These are phyloP conservation scores for Lactarius akahatsu DNA, from an alignment of 768 basidiomycete species.

Conservation along the genomic window DNA sequence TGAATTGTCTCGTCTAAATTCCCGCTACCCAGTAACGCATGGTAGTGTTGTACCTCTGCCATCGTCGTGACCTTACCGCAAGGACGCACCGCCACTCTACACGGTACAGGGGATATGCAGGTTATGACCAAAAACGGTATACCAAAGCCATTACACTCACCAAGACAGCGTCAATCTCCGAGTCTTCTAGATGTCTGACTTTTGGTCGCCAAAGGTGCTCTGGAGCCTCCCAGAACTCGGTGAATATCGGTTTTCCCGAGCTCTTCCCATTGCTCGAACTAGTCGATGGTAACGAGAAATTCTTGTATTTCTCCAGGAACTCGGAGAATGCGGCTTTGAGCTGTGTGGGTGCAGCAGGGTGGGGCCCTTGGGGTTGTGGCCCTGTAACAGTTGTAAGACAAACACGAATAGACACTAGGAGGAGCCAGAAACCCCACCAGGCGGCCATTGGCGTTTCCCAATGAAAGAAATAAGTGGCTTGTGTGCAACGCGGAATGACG, in stretches of 20 bases:
- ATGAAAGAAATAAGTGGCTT: conserved; percentile 34
- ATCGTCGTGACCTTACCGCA: conserved; percentile 33
- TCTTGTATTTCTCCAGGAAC: conserved; percentile 41
- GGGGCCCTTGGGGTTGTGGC: conserved; percentile 46
- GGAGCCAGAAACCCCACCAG: conserved; percentile 8
- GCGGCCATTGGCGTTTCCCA: conserved; percentile 30
- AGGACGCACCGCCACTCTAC: conserved; percentile 70
- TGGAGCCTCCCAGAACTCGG: conserved; percentile 70
- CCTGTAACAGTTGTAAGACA: conserved; percentile 32
- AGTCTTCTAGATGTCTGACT: conserved; percentile 48
- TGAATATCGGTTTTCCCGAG: conserved; percentile 32
- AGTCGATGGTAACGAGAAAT: not conserved
- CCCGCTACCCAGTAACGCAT: not conserved
- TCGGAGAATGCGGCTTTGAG: conserved; percentile 50
- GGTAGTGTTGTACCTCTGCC: not conserved
- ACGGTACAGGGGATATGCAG: conserved; percentile 6
- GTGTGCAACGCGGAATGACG: conserved; percentile 25
- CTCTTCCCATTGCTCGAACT: not conserved
- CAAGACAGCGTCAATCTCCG: conserved; percentile 65
- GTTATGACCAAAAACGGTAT: not conserved
- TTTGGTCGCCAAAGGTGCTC: conserved; percentile 54
- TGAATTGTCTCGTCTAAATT: conserved; percentile 5
- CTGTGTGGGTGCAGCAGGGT: conserved; percentile 68
- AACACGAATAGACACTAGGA: not conserved
- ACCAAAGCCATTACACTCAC: conserved; percentile 40